These are phyloP conservation scores for Pulveroboletus sp. DNA, from an alignment of 768 basidiomycete species.

Conservation along the genomic window DNA sequence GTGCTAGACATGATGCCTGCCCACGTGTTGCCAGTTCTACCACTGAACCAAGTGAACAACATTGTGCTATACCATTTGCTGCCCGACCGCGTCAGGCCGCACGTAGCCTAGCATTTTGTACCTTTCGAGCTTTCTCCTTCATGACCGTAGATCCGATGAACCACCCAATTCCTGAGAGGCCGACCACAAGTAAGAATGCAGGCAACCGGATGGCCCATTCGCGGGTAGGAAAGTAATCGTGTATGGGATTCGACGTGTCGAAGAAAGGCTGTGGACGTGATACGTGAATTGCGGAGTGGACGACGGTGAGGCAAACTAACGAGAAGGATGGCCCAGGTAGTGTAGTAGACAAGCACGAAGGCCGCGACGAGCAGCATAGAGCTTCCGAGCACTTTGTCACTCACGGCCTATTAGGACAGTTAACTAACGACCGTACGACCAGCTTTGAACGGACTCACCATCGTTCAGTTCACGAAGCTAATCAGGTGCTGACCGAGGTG, in stretches of 20 bases:
- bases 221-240: constrained; percentile 75
- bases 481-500: neutral
- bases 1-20: neutral
- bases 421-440: neutral
- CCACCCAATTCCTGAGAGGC: constrained; percentile 71
- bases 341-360: constrained; percentile 83
- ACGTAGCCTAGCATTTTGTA: constrained; percentile 56
- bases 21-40: neutral
- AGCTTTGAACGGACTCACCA: constrained; percentile 20
- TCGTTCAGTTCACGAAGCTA: constrained; percentile 5
- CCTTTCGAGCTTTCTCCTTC: constrained; percentile 68
- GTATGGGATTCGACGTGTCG: constrained; percentile 65
- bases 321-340: constrained; percentile 83
- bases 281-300: constrained; percentile 2
- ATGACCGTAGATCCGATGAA: constrained; percentile 77
- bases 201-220: constrained; percentile 93
- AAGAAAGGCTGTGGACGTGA: constrained; percentile 68
- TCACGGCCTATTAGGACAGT: constrained; percentile 49
- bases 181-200: constrained; percentile 74
- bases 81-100: constrained; percentile 42
- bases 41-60: neutral
- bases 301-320: constrained; percentile 39
- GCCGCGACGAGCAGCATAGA: constrained; percentile 75
- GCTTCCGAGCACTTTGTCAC: constrained; percentile 78
- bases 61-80: neutral